Conservation (phyloP, 2,329 filamentous ascomycete genomes). For the Aspergillus sp. region DNA sequence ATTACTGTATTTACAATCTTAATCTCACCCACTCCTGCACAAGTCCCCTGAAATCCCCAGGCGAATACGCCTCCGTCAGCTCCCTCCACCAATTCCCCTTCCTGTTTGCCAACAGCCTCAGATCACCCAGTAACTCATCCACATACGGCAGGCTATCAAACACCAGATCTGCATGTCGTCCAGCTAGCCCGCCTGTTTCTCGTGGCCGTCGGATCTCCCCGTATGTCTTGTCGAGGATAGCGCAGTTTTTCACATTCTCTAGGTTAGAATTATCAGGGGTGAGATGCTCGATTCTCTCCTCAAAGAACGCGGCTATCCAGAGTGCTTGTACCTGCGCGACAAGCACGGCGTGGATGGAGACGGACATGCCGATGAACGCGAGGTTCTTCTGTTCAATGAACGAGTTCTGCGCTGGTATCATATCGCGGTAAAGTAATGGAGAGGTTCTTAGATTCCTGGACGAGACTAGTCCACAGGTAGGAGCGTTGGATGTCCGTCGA, state of each 20-base stretch:
- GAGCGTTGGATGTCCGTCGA: not conserved
- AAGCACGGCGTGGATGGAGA: not conserved
- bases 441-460: not conserved
- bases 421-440: not conserved
- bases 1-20: no score
- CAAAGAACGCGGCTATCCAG: constrained; percentile 7
- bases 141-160: constrained; percentile 70
- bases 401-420: not conserved
- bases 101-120: constrained; percentile 53
- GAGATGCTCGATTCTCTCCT: not conserved
- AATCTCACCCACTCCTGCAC: constrained; percentile 24
- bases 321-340: constrained; percentile 10
- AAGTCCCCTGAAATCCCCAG: constrained; percentile 27
- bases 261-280: not conserved
- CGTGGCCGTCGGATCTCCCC: not conserved
- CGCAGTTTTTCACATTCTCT: not conserved
- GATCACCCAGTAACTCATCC: constrained; percentile 62
- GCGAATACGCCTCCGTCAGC: constrained; percentile 25
- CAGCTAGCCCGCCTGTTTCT: not conserved
- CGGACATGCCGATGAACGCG: constrained; percentile 6
- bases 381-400: not conserved
- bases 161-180: constrained; percentile 28
- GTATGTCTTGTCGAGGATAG: not conserved
- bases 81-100: constrained; percentile 25
- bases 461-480: not conserved